Evolutionary conservation across 2,329 filamentous ascomycete species (phyloP).

Genomic region (Geosmithia putterillii): DNA sequence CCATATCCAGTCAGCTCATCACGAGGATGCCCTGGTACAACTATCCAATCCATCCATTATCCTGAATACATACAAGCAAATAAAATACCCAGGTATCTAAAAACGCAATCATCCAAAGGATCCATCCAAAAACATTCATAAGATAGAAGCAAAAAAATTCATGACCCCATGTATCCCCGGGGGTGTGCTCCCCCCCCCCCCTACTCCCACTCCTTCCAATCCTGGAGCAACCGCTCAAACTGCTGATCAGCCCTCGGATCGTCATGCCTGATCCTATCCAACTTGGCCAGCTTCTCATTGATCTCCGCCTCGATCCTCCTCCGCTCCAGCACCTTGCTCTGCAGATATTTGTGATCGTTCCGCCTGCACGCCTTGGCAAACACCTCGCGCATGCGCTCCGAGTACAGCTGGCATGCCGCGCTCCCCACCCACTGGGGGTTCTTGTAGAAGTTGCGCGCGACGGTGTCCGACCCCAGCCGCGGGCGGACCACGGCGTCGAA

Average conservation of each 20-base stretch:
- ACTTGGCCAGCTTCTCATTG: slow-evolving; percentile 35
- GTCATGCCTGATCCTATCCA: slow-evolving; percentile 22
- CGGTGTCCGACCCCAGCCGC: slow-evolving; percentile 36
- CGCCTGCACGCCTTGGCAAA: slow-evolving; percentile 56
- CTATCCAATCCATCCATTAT: not conserved
- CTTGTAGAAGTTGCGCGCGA: slow-evolving; percentile 55
- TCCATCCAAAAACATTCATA: not conserved
- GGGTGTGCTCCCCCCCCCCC: slow-evolving; percentile 10
- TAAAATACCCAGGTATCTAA: not conserved
- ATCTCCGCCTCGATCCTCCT: slow-evolving; percentile 48
- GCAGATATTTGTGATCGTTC: slow-evolving; percentile 55
- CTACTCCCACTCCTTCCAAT: slow-evolving; percentile 47
- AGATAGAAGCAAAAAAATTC: not conserved
- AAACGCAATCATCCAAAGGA: not conserved
- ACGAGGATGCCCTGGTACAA: not conserved
- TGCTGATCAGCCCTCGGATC: slow-evolving; percentile 27
- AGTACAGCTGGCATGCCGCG: slow-evolving; percentile 69
- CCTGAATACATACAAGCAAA: not conserved
- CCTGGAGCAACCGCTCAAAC: slow-evolving; percentile 34
- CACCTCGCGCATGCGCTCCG: slow-evolving; percentile 61
- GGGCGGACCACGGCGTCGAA: slow-evolving; percentile 72
- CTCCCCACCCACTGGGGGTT: slow-evolving; percentile 41
- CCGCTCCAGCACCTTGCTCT: slow-evolving; percentile 42
- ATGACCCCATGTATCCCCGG: too few species aligned
- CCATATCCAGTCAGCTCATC: too few species aligned